Conservation (phyloP, 441 rosid species). For the Lepidium campestre region DNA sequence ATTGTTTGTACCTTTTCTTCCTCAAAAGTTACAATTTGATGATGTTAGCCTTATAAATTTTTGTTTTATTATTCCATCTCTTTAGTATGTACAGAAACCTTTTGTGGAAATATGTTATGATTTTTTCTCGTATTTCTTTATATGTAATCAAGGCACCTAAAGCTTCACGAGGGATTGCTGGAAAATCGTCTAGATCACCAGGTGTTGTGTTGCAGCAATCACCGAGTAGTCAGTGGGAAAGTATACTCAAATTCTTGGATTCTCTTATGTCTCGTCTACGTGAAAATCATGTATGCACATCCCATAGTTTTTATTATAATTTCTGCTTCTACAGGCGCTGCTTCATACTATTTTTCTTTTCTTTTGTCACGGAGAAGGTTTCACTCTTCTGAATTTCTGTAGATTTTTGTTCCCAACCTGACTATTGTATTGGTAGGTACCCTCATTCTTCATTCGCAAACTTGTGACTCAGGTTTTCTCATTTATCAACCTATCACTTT, state of each 20-base stretch:
- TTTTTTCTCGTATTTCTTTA: background rate
- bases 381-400: background rate
- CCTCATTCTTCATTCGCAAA: conserved; percentile 95
- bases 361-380: background rate
- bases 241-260: conserved; percentile 89
- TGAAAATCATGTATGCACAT: conserved; percentile 72
- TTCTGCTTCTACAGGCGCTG: conserved; percentile 2
- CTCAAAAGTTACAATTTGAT: background rate
- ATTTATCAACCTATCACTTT: conserved; percentile 88
- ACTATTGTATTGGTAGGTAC: conserved; percentile 55
- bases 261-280: conserved; percentile 73
- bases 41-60: background rate
- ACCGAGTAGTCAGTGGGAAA: conserved; percentile 82
- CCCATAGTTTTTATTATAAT: conserved; percentile 1
- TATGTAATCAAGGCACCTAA: conserved; percentile 67
- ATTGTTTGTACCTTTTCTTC: background rate
- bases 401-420: conserved; percentile 12
- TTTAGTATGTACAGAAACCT: background rate
- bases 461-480: conserved; percentile 95
- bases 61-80: background rate
- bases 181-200: conserved; percentile 80
- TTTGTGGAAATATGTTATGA: conserved; percentile 2
- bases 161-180: conserved; percentile 61
- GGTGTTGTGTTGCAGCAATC: conserved; percentile 58
- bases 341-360: background rate